Evolutionary conservation across 805 yeast species (phyloP).

Genomic region (Wickerhamiella qilinensis): DNA sequence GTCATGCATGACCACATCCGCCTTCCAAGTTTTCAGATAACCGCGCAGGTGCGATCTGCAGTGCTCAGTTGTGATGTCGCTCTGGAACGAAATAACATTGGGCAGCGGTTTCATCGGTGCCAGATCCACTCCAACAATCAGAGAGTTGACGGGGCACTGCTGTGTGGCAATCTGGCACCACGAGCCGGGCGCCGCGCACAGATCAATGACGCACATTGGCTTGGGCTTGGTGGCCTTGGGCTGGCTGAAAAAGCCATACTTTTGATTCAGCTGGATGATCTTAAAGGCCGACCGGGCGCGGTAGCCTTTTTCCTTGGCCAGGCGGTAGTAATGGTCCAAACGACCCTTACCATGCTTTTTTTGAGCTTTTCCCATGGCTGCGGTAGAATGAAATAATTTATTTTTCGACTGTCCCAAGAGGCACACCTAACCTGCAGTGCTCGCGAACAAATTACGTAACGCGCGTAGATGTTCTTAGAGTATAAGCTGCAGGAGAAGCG

Average conservation of each 20-base stretch:
- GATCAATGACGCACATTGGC: slow-evolving; percentile 81
- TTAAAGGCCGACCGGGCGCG: slow-evolving; percentile 98
- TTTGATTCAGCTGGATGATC: slow-evolving; percentile 85
- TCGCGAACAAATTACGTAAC: no score
- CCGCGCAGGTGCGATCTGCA: slow-evolving; percentile 91
- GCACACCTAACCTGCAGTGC: no score
- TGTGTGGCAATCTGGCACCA: slow-evolving; percentile 99
- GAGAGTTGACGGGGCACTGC: slow-evolving; percentile 78
- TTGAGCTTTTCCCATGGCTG: slow-evolving; percentile 70
- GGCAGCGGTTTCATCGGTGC: slow-evolving; percentile 96
- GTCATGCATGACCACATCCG: slow-evolving; percentile 94
- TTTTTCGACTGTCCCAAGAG: no score
- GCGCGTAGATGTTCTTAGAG: no score
- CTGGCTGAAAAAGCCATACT: slow-evolving; percentile 87
- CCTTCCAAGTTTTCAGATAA: slow-evolving; percentile 96
- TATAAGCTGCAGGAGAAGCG: no score
- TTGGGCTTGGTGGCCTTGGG: slow-evolving; percentile 34
- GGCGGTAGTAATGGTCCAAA: slow-evolving; percentile 88
- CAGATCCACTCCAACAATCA: slow-evolving; percentile 96
- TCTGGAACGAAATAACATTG: slow-evolving; percentile 82
- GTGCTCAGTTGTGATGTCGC: slow-evolving; percentile 96
- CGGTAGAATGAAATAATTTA: background rate
- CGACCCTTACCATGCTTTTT: slow-evolving; percentile 97
- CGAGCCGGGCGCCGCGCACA: slow-evolving; percentile 98
- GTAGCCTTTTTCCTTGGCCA: slow-evolving; percentile 96